phyloP scores from a whole-genome alignment of 148 eudicot species.

The Gaultheria prostrata region DNA sequence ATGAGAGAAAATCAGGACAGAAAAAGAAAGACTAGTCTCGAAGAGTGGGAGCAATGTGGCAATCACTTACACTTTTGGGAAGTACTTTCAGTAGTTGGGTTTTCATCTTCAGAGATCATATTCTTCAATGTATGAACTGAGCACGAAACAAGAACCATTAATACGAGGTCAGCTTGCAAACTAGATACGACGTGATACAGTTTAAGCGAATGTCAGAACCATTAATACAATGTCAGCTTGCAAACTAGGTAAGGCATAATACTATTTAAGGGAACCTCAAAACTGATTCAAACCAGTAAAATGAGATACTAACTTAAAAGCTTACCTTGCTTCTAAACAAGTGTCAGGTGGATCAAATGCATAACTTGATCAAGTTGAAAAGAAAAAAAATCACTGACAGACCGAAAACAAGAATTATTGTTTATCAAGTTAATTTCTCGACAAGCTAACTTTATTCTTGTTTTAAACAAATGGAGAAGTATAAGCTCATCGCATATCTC shows the following conservation, averaged over 20 bases:
- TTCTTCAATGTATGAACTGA: slow-evolving; percentile 73
- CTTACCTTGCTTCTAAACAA: slow-evolving; percentile 1
- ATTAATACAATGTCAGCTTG: not conserved
- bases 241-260: not conserved
- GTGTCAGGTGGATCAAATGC: not conserved
- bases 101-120: slow-evolving; percentile 68
- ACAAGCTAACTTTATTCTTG: not conserved
- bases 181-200: not conserved
- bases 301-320: not conserved
- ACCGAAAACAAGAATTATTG: not conserved
- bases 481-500: not conserved
- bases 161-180: slow-evolving; percentile 16
- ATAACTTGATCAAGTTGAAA: not conserved
- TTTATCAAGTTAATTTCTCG: not conserved
- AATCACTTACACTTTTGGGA: slow-evolving; percentile 71
- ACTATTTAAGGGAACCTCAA: not conserved
- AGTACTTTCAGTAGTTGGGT: slow-evolving; percentile 38
- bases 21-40: not conserved
- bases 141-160: slow-evolving; percentile 13
- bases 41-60: not conserved
- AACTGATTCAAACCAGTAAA: not conserved
- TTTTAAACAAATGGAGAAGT: not conserved
- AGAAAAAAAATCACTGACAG: not conserved
- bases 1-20: not conserved
- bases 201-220: not conserved